A percentile compares a stretch with the other conserved stretches of the same genome.
phyloP scores from a whole-genome alignment of 345 rosid genomes.

The Eucalyptus sideroxylon region DNA sequence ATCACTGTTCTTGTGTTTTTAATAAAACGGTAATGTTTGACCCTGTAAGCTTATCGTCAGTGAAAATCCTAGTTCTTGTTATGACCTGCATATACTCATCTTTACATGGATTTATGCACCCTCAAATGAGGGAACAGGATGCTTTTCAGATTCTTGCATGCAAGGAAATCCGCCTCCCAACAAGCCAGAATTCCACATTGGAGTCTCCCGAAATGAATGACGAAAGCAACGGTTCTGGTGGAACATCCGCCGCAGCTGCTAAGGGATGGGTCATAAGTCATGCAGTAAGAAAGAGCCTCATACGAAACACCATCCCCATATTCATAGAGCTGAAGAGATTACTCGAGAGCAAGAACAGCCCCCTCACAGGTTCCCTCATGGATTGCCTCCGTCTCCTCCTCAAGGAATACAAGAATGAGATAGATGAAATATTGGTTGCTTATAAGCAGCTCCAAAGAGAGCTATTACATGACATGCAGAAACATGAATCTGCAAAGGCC shows the following conservation, averaged over 20 bases:
- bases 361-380: constrained; percentile 85
- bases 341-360: constrained; percentile 81
- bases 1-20: too few relatives aligned
- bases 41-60: too few relatives aligned
- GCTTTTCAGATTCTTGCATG: constrained; percentile 74
- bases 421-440: constrained; percentile 81
- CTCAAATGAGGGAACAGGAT: constrained; percentile 38
- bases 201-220: constrained; percentile 52
- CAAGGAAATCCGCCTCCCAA: constrained; percentile 69
- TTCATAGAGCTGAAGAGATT: constrained; percentile 90
- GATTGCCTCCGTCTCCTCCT: constrained; percentile 80
- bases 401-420: constrained; percentile 90
- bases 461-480: constrained; percentile 85
- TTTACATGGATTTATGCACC: too few relatives aligned
- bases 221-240: constrained; percentile 27
- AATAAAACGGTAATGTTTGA: too few relatives aligned
- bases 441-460: constrained; percentile 91
- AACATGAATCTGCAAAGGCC: constrained; percentile 61
- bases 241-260: constrained; percentile 28
- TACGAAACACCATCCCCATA: constrained; percentile 88
- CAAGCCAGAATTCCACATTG: constrained; percentile 35
- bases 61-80: too few relatives aligned
- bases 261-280: constrained; percentile 84
- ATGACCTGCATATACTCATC: too few relatives aligned
- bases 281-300: constrained; percentile 78